phyloP scores from a whole-genome alignment of 257 asterid species.

The Rehmannia glutinosa region DNA sequence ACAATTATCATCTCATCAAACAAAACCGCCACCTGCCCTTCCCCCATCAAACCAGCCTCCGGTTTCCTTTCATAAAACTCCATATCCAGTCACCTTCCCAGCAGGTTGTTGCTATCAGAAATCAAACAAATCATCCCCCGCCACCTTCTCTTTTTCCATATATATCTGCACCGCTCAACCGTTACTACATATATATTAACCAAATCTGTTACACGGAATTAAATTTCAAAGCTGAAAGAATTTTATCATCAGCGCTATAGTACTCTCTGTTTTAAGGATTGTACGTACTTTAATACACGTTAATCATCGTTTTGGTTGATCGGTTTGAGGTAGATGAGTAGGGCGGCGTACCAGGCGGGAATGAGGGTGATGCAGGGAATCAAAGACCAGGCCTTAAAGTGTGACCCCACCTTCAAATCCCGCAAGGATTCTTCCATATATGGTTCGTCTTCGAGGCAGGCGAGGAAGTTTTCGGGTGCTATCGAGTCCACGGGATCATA shows the following conservation, averaged over 20 bases:
- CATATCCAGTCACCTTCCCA: background rate
- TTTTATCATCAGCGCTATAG: background rate
- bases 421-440: conserved; percentile 22
- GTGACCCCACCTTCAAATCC: conserved; percentile 19
- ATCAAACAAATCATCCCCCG: background rate
- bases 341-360: conserved; percentile 26
- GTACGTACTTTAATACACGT: background rate
- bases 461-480: conserved; percentile 31
- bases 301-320: background rate
- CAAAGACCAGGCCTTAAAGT: conserved; percentile 40
- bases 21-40: background rate
- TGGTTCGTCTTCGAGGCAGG: conserved; percentile 22
- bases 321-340: conserved; percentile 32
- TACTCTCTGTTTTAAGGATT: background rate
- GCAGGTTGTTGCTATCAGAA: conserved; percentile 20
- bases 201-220: too few relatives aligned
- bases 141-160: background rate
- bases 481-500: conserved; percentile 24
- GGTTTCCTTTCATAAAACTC: background rate
- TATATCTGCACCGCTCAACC: background rate
- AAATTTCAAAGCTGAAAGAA: too few relatives aligned
- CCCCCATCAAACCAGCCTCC: too few relatives aligned
- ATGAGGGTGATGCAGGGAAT: conserved; percentile 47
- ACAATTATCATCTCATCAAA: too few relatives aligned
- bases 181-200: background rate